Conservation (phyloP, 108 stramenopile genomes). For the Stephanodiscus triporus region DNA sequence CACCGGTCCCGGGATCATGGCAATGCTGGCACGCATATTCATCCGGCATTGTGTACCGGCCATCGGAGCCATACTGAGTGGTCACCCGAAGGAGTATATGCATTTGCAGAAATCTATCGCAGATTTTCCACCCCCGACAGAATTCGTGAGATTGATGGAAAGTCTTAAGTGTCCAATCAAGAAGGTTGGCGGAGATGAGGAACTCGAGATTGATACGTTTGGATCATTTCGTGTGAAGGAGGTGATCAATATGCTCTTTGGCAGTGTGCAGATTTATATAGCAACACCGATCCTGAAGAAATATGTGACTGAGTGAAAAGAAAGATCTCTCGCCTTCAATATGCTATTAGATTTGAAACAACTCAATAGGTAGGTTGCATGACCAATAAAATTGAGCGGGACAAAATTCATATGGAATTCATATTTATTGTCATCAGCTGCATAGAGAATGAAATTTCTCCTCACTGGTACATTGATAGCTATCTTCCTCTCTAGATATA, state of each 20-base stretch:
- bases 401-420: not conserved
- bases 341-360: too few relatives aligned
- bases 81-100: slow-evolving; percentile 74
- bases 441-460: not conserved
- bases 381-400: not conserved
- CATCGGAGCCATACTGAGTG: slow-evolving; percentile 75
- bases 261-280: slow-evolving; percentile 79
- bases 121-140: slow-evolving; percentile 77
- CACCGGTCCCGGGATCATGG: slow-evolving; percentile 52
- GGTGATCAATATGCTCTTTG: slow-evolving; percentile 75
- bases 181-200: slow-evolving; percentile 26
- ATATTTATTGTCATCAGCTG: slow-evolving; percentile 5
- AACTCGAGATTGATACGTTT: slow-evolving; percentile 31
- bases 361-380: not conserved
- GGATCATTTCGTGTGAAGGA: slow-evolving; percentile 66
- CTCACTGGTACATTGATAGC: too few relatives aligned
- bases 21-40: slow-evolving; percentile 63
- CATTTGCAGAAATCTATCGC: slow-evolving; percentile 87
- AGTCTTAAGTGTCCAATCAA: slow-evolving; percentile 46
- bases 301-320: slow-evolving; percentile 30
- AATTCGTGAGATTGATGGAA: slow-evolving; percentile 66
- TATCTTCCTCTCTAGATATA: too few relatives aligned
- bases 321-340: not conserved
- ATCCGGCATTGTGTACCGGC: slow-evolving; percentile 78
- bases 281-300: slow-evolving; percentile 45